Evolutionary conservation across 495 filamentous ascomycete genomes (phyloP).

Genomic region (Hyphodiscus hymeniophilus): DNA sequence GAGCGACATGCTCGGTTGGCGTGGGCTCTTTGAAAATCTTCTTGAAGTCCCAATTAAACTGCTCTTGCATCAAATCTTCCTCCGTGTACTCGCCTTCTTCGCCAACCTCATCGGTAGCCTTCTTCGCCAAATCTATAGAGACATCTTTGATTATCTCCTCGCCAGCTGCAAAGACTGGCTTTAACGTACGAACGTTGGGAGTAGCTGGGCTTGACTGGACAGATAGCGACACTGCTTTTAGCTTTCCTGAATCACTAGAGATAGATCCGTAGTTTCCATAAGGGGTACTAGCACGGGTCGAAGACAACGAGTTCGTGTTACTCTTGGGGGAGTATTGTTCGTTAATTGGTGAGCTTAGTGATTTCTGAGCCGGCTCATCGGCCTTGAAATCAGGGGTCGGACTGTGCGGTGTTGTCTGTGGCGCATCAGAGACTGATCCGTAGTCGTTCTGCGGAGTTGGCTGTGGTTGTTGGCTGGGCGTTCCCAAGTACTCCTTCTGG

Average conservation of each 20-base stretch:
- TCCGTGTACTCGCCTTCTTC: neutral
- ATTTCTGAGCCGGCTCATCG: neutral
- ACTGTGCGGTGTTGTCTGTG: conserved; percentile 5
- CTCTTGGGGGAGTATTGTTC: neutral
- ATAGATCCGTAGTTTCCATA: neutral
- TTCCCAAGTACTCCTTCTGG: conserved; percentile 2
- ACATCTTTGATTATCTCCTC: too few species aligned
- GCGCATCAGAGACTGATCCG: neutral
- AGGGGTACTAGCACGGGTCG: conserved; percentile 6
- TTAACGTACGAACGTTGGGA: too few species aligned
- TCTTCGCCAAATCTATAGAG: neutral
- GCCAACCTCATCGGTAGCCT: neutral
- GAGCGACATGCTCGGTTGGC: conserved; percentile 16
- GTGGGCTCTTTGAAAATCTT: conserved; percentile 29
- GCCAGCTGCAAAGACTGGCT: too few species aligned
- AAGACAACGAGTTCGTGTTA: neutral
- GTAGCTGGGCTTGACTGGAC: too few species aligned
- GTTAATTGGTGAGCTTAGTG: neutral
- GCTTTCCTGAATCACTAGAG: neutral
- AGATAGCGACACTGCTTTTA: too few species aligned
- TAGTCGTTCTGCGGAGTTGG: conserved; percentile 4
- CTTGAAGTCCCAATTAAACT: conserved; percentile 32
- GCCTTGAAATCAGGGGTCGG: neutral
- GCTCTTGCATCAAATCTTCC: conserved; percentile 8
- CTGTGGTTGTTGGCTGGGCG: conserved; percentile 14